Base-by-base conservation (phyloP, 441 rosid genomes). In the Geranium incanum region DNA sequence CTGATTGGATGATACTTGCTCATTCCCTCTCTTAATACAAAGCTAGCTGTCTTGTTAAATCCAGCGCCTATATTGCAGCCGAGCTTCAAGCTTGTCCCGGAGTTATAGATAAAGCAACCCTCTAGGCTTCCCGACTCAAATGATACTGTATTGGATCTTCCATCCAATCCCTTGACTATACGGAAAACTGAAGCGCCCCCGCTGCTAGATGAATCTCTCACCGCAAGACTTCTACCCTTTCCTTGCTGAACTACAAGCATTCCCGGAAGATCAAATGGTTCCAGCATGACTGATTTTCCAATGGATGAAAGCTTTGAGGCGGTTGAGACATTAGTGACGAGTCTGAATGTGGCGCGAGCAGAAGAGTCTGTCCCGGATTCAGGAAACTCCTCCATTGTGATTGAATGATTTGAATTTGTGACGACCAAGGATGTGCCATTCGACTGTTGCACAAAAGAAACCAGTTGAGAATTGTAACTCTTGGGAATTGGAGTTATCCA, bases 211-310 rank as follows among this genome's bases (percentile, higher is more conserved):
- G 82, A 76, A 70, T 71, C 81, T 67, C 78, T 73, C 18, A 90
- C 78, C 1, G 23, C 78, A 50, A 89, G 78, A 71, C 66, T 33
- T 5, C 68, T 4, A 8, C 78, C 86, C 43, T 70, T 62, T 50
- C 83, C 90, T 74, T 78, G 75, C 9, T 71, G 78, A 68, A 69
- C 84, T 38, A 95, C 64, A 70, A 84, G 67, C 95, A 84, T 90
- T 48, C 97, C 97, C 0, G 99, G 97, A 74, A 78, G 83, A 79
- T 86, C 86, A 55, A 89, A 90, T 64, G 97, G 95, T 69, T 95
- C 99, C 0, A 92, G 81, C 86, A 77, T 77, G 66, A 95, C 89
- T 16, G 72, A 68, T 79, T 87, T 79, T 39, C 95, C 96, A 2
- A 78, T 66, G 37, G 78, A 52, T 5, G 73, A 70, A 18, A 41